Percentiles rank a stretch among this genome's conserved stretches.
Evolutionary conservation across 441 rosid species (phyloP).

Genomic region (Populus tomentosa): DNA sequence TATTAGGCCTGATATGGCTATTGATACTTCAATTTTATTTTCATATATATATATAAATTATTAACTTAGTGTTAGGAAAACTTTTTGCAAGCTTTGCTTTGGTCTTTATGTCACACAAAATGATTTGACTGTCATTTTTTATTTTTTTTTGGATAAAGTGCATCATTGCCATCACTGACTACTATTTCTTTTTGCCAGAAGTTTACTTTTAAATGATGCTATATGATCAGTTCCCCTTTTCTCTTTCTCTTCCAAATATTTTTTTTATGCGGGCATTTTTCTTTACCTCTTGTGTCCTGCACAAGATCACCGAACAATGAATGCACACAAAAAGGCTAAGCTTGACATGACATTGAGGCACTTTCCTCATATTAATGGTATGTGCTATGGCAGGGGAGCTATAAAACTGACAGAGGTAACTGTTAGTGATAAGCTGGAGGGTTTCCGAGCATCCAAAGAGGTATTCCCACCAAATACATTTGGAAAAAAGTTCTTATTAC

Average conservation of each 20-base stretch:
- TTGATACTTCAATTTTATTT: background rate
- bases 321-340: background rate
- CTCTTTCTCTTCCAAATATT: background rate
- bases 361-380: conserved; percentile 13
- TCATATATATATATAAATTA: too few relatives aligned
- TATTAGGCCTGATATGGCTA: background rate
- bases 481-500: background rate
- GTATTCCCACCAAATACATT: conserved; percentile 27
- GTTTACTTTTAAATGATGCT: too few relatives aligned
- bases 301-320: background rate
- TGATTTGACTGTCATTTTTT: background rate
- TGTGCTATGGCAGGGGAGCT: conserved; percentile 45
- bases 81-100: background rate
- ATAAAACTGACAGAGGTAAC: conserved; percentile 79
- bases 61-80: background rate
- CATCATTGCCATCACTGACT: too few relatives aligned
- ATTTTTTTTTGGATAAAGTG: too few relatives aligned
- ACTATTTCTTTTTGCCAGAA: too few relatives aligned
- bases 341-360: background rate
- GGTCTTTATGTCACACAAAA: background rate
- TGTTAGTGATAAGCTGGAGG: conserved; percentile 88
- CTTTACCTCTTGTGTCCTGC: background rate
- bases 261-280: background rate
- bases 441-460: conserved; percentile 93
- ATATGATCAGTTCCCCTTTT: background rate